These are phyloP conservation scores for Colletotrichum sp. DNA, from an alignment of 2,329 filamentous ascomycete genomes.

Conservation along the genomic window DNA sequence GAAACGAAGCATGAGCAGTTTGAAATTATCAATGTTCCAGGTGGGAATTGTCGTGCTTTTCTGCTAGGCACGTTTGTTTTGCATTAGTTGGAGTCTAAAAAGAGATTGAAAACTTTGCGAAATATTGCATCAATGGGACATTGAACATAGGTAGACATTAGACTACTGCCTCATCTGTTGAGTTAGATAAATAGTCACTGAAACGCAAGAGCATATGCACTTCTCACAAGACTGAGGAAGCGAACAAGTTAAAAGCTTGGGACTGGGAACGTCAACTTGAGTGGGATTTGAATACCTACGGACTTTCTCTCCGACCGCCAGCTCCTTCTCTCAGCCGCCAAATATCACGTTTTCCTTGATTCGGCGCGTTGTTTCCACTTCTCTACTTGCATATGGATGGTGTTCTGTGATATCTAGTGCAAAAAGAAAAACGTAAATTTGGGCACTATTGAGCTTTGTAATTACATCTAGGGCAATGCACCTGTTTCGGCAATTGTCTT, in stretches of 20 bases:
- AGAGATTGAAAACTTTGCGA: not conserved
- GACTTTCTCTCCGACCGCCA: not conserved
- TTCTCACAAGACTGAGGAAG: not conserved
- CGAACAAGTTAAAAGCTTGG: not conserved
- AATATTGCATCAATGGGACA: accelerated
- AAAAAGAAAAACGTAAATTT: not conserved
- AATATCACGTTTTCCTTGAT: not conserved
- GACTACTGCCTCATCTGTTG: not conserved
- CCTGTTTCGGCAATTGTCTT: not conserved
- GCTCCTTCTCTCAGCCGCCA: not conserved
- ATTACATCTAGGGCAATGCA: not conserved
- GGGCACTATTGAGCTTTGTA: not conserved
- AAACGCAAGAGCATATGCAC: accelerated
- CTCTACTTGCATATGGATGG: not conserved
- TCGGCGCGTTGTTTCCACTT: not conserved
- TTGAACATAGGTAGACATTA: not conserved
- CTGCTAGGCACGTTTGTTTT: not conserved
- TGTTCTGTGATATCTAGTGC: not conserved
- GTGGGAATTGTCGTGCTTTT: accelerated
- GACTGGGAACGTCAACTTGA: not conserved
- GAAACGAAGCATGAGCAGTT: accelerated
- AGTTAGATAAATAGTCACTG: accelerated
- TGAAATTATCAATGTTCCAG: not conserved
- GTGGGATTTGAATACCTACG: not conserved
- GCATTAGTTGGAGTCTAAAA: not conserved